These are phyloP conservation scores for Lunularia cruciata DNA, from an alignment of 225 moss, liverwort and hornwort species.

Conservation along the genomic window DNA sequence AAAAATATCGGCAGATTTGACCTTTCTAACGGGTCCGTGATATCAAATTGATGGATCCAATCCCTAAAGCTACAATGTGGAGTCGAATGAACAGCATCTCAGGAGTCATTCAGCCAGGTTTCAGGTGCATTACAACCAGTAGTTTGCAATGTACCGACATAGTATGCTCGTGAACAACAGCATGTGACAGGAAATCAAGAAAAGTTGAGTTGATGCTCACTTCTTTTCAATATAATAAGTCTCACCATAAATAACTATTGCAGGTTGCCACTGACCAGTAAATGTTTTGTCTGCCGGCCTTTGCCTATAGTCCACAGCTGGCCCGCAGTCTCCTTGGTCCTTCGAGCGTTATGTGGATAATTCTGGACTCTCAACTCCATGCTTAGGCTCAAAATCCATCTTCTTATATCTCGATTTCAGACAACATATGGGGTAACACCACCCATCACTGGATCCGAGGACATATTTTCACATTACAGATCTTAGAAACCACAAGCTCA, in stretches of 20 bases:
- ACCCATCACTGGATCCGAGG: no score
- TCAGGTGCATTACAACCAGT: no score
- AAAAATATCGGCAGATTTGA: conserved; percentile 21
- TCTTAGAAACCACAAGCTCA: neutral
- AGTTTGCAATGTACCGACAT: no score
- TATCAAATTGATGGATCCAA: conserved; percentile 36
- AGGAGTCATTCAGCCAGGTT: no score
- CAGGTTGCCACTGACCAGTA: conserved; percentile 59
- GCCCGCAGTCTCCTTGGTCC: conserved; percentile 29
- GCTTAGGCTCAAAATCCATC: neutral
- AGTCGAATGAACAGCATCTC: conserved; percentile 25
- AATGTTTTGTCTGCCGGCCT: conserved; percentile 39
- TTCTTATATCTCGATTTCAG: neutral
- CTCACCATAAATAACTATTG: conserved; percentile 56
- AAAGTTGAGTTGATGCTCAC: no score
- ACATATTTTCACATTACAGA: no score
- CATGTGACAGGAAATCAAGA: no score
- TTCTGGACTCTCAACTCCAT: neutral
- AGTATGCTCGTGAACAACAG: no score
- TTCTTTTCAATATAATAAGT: neutral
- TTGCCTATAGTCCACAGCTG: conserved; percentile 51
- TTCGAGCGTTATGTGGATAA: conserved; percentile 20
- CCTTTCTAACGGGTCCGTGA: conserved; percentile 21
- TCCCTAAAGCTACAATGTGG: conserved; percentile 27
- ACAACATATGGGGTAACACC: no score